Conservation (phyloP, 331 rosid species). For the Rhamnella rubrinervis region DNA sequence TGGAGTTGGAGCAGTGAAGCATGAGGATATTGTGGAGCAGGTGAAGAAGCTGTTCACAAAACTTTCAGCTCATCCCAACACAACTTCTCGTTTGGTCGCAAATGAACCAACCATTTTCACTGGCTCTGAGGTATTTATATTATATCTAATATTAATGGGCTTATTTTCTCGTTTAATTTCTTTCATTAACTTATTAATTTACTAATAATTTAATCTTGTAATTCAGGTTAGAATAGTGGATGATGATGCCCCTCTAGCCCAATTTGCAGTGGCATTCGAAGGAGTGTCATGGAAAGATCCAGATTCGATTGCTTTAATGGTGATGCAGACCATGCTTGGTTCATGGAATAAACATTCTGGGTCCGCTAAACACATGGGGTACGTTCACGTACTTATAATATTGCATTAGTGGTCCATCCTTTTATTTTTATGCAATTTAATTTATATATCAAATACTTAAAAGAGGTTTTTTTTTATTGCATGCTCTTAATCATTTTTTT, state of each 20-base stretch:
- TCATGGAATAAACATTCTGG: not conserved
- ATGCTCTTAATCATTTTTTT: no score
- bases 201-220: not conserved
- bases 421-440: no score
- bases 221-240: not conserved
- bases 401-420: not conserved
- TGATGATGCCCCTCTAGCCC: not conserved
- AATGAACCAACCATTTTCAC: not conserved
- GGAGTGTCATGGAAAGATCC: not conserved
- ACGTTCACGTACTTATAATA: not conserved
- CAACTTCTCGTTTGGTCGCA: not conserved
- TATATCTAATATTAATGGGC: not conserved
- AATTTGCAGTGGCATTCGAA: not conserved
- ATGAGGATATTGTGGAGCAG: not conserved
- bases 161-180: not conserved
- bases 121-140: not conserved
- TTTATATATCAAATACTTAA: no score
- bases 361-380: not conserved
- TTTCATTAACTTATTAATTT: not conserved
- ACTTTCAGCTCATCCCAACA: not conserved
- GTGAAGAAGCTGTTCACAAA: not conserved
- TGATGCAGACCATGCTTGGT: not conserved
- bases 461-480: not conserved
- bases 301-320: slow-evolving; percentile 1
- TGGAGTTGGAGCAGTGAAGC: not conserved